A percentile compares a stretch with the other conserved stretches of the same genome.
phyloP scores from a whole-genome alignment of 2,329 filamentous ascomycete species.

The Scleromitrula shiraiana region DNA sequence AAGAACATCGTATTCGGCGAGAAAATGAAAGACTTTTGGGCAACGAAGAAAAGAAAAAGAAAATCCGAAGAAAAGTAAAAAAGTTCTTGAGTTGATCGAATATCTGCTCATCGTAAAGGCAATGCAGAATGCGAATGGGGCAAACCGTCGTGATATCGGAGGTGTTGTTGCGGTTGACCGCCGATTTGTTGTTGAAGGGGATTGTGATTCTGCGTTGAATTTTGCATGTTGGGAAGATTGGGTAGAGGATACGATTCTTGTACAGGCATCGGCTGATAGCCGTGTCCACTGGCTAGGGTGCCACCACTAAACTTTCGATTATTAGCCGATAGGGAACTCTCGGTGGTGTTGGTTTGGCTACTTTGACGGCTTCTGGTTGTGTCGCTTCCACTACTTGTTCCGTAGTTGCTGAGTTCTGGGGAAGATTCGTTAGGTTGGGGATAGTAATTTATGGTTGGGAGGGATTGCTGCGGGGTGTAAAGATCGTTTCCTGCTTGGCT shows the following conservation, averaged over 20 bases:
- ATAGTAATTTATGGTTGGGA: background rate
- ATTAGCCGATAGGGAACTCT: slow-evolving; percentile 2
- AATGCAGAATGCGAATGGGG: background rate
- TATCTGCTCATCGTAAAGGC: too few species aligned
- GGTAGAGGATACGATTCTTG: background rate
- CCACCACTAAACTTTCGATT: slow-evolving; percentile 6
- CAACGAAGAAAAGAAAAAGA: too few species aligned
- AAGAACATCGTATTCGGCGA: too few species aligned
- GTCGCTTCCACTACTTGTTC: slow-evolving; percentile 2
- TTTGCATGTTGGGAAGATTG: background rate
- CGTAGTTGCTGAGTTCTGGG: background rate
- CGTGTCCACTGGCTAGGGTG: background rate
- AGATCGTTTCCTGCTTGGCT: background rate
- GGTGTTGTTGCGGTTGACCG: background rate
- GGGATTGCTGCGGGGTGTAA: background rate
- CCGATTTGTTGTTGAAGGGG: background rate
- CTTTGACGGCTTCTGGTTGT: slow-evolving; percentile 2
- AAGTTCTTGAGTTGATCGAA: too few species aligned
- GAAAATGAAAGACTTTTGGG: too few species aligned
- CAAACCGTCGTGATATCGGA: too few species aligned
- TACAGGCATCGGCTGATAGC: background rate
- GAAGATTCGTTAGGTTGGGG: background rate
- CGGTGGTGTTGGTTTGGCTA: slow-evolving; percentile 5
- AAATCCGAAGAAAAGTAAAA: too few species aligned
- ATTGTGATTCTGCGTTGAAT: background rate